Evolutionary conservation across 1,284 basidiomycete species (phyloP).

Genomic region (Cryptococcus sp.): DNA sequence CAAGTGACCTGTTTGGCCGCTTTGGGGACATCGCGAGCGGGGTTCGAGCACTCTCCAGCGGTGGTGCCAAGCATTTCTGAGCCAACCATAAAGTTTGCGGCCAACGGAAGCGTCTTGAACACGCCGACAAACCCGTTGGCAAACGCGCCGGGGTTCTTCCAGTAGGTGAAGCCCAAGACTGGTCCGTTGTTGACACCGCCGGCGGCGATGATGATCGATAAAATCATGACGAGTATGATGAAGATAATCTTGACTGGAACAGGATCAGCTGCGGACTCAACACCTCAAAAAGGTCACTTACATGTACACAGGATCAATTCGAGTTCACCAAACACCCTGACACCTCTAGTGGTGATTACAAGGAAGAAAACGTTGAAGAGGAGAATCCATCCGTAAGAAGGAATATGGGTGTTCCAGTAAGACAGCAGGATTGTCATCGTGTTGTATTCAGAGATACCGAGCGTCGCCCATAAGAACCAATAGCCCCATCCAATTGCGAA

Average conservation of each 20-base stretch:
- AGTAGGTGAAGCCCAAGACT: conserved; percentile 6
- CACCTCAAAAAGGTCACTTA: too few species aligned
- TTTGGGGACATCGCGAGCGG: conserved; percentile 16
- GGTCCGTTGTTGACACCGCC: background rate
- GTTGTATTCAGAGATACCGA: too few species aligned
- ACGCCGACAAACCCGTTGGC: conserved; percentile 8
- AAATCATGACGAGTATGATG: background rate
- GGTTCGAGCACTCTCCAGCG: conserved; percentile 14
- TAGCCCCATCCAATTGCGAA: too few species aligned
- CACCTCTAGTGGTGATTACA: conserved; percentile 1
- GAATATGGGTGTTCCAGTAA: conserved; percentile 5
- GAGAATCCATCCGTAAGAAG: conserved; percentile 5
- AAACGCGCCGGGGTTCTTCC: conserved; percentile 6
- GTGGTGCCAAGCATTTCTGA: conserved; percentile 32
- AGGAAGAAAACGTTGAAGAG: conserved; percentile 1
- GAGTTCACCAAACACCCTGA: conserved; percentile 3
- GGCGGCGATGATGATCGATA: conserved; percentile 5
- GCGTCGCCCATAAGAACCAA: too few species aligned
- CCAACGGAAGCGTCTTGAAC: conserved; percentile 3
- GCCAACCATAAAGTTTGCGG: conserved; percentile 13
- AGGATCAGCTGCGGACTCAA: too few species aligned
- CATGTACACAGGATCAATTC: background rate
- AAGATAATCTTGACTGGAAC: background rate
- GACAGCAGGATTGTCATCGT: background rate
- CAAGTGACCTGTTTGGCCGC: conserved; percentile 17